phyloP scores from a whole-genome alignment of 805 yeast genomes.

The Peterozyma xylosa region DNA sequence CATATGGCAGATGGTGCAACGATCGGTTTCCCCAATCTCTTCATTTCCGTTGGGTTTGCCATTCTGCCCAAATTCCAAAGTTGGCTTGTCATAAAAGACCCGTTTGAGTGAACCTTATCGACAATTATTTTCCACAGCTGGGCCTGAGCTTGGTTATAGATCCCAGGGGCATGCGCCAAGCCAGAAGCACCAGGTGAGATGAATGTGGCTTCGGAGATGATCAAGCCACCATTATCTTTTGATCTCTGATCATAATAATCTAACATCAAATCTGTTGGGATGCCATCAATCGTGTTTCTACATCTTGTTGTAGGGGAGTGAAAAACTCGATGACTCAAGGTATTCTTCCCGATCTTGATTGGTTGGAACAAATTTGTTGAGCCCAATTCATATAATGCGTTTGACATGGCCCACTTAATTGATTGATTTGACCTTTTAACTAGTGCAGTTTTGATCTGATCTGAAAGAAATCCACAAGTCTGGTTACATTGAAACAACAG shows the following conservation, averaged over 20 bases:
- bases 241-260: constrained; percentile 46
- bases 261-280: constrained; percentile 30
- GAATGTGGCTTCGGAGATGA: constrained; percentile 21
- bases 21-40: constrained; percentile 32
- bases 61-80: constrained; percentile 34
- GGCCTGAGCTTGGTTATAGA: constrained; percentile 41
- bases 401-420: no score
- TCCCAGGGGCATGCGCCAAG: constrained; percentile 30
- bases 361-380: constrained; percentile 27
- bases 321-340: constrained; percentile 17
- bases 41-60: constrained; percentile 18
- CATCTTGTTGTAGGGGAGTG: constrained; percentile 10
- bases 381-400: neutral
- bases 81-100: constrained; percentile 33
- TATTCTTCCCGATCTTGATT: constrained; percentile 23
- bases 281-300: constrained; percentile 16
- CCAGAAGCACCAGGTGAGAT: constrained; percentile 11
- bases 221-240: constrained; percentile 36
- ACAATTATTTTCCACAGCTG: constrained; percentile 26
- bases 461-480: no score
- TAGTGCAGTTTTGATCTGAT: no score
- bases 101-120: constrained; percentile 36
- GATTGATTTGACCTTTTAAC: no score
- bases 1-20: constrained; percentile 36
- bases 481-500: no score